Evolutionary conservation across 306 rosid species (phyloP).

Genomic region (Sicyos edulis): DNA sequence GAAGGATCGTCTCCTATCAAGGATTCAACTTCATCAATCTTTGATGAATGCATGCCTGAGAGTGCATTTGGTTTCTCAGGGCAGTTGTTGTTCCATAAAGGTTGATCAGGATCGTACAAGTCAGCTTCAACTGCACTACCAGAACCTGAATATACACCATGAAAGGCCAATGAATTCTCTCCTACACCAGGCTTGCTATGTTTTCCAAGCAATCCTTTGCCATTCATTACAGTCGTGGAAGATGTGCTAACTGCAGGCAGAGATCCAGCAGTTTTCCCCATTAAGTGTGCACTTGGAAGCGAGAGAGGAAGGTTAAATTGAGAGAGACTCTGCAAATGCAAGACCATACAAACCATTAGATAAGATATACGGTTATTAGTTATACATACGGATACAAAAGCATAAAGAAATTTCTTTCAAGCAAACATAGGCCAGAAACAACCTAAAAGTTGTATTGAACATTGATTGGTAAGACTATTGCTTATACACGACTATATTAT

Average conservation of each 20-base stretch:
- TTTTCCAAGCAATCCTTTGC: constrained; percentile 60
- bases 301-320: constrained; percentile 98
- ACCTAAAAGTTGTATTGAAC: neutral
- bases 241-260: constrained; percentile 53
- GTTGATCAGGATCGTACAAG: constrained; percentile 98
- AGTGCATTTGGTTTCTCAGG: constrained; percentile 53
- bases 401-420: neutral
- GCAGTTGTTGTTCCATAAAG: constrained; percentile 82
- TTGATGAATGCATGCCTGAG: constrained; percentile 52
- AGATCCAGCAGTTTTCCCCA: constrained; percentile 71
- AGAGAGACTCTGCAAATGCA: constrained; percentile 67
- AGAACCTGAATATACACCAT: constrained; percentile 61
- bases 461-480: neutral
- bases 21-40: constrained; percentile 61
- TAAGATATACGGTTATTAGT: neutral
- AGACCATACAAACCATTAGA: constrained; percentile 22
- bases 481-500: neutral
- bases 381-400: neutral
- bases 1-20: constrained; percentile 47
- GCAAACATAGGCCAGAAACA: constrained; percentile 1
- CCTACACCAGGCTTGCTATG: constrained; percentile 46
- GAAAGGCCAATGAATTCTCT: constrained; percentile 59
- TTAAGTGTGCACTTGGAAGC: constrained; percentile 68
- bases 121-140: constrained; percentile 66
- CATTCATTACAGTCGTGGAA: constrained; percentile 51